These are phyloP conservation scores for Teratosphaeriaceae sp. DNA, from an alignment of 2,329 filamentous ascomycete genomes.

Conservation along the genomic window DNA sequence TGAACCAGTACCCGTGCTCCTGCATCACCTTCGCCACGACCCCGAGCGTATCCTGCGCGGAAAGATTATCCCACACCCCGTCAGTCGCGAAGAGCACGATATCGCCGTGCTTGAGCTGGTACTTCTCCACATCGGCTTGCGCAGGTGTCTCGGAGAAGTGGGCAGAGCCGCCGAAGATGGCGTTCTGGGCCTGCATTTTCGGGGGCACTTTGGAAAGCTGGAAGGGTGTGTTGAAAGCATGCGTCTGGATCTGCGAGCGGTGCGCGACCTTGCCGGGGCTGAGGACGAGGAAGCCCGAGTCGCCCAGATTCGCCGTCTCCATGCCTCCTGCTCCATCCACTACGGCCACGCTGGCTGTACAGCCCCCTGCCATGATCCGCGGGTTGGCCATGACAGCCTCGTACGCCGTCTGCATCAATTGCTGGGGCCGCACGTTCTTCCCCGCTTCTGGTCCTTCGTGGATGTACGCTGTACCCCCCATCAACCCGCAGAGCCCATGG, in stretches of 20 bases:
- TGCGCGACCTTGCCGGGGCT: constrained; percentile 79
- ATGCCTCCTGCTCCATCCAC: constrained; percentile 65
- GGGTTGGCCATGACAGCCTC: constrained; percentile 70
- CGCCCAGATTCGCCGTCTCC: constrained; percentile 89
- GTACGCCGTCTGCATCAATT: constrained; percentile 77
- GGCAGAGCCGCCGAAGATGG: constrained; percentile 68
- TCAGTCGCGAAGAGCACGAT: constrained; percentile 92
- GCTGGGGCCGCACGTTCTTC: constrained; percentile 43
- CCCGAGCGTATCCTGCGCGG: constrained; percentile 78
- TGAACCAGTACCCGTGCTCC: constrained; percentile 33
- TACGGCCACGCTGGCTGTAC: constrained; percentile 84
- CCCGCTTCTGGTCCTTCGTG: constrained; percentile 35
- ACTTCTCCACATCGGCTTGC: constrained; percentile 73
- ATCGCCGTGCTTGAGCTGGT: constrained; percentile 79
- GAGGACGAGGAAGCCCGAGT: constrained; percentile 87
- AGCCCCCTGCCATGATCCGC: constrained; percentile 72
- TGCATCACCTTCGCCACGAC: constrained; percentile 67
- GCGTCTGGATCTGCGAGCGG: constrained; percentile 79
- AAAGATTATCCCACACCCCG: constrained; percentile 93
- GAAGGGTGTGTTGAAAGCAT: constrained; percentile 96
- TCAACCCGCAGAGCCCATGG: constrained; percentile 86
- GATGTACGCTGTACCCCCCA: constrained; percentile 51
- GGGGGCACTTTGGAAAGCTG: constrained; percentile 85
- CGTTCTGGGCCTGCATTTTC: constrained; percentile 69
- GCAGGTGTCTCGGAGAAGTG: constrained; percentile 71